Evolutionary conservation across 306 rosid species (phyloP), one percentile per base, ranked within the genome.

Genomic region (Lithocarpus polystachyus): DNA sequence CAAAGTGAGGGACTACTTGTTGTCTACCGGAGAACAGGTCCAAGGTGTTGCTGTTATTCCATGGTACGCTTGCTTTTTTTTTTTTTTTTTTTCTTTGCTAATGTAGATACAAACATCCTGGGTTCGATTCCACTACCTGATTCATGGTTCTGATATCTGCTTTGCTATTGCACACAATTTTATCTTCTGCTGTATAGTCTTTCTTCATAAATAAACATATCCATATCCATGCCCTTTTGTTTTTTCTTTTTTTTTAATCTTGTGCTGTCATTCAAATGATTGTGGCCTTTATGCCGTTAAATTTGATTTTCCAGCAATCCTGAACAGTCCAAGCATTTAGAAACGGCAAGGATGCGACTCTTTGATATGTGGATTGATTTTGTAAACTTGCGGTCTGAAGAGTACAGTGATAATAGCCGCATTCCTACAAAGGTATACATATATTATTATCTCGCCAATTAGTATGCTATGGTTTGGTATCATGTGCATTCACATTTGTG

Each of bases 301-400:
- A n/a, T 37, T 65, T 71, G 71, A 48, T 69, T 74, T 75, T 85
- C 91, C 91, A 95, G 99, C 76, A 95, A 95, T 70, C 99, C 99
- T 12, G 99, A 92, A n/a, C 98, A 92, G 80, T 95, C 98, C 53
- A 95, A 92, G 84, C 98, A 95, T 89, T 89, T 92, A 86, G 99
- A 95, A 87, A 95, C 99, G 29, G 98, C 98, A 17, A 89, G 98
- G 85, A 95, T 95, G 98, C 92, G 92, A 26, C 80, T 95, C 70
- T 90, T 88, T 82, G 95, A 91, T 82, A 79, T 82, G 5, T 92
- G 97, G 98, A 87, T 95, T 81, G 99, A 95, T 89, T 95, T 95
- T 85, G 99, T 92, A 68, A 95, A 95, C 87, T 84, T 92, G 51
- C 80, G 96, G 75, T 88, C 98, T 71, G 99, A 92, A 82, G 99